Evolutionary conservation across 805 yeast species (phyloP), one percentile per base, ranked within the genome.

Genomic region (Schwanniomyces sp.): DNA sequence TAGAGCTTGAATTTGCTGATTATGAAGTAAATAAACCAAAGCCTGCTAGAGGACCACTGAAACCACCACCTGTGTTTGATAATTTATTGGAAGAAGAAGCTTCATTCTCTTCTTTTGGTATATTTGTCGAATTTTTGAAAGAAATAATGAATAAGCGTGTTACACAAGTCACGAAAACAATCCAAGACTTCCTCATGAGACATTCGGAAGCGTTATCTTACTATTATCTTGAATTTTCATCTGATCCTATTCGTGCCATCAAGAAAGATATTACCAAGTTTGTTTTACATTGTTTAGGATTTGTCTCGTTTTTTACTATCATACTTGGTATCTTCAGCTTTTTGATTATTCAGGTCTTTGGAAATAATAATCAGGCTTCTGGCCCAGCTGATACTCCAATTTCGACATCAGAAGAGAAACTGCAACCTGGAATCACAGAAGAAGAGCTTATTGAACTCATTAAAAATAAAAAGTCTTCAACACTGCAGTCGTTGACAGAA

Each of bases 211-310:
- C 27, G 17, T 66, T 72, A 17, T 57, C 63, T 39, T 63, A 58
- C 17, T 72, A 66, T 54, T 56, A 76, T 52, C 53, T 49, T 25
- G 78, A 72, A 18, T 70, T 82, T 54, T 51, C 67, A 36, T 54
- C 51, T 5, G 73, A 74, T 46, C 88, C 88, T 24, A 48, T 74
- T 14, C 56, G 54, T 11, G 72, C 81, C 1, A 53, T 82, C 24
- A 50, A 67, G 25, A 59, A 64, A 18, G 71, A 78, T 51, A 86
- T 86, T 2, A 63, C 73, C 38, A 81, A 78, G 53, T 80, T 80
- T 42, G 67, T 78, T 14, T 58, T 75, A 28, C 81, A 79, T 56
- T 67, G 79, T 25, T 66, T 73, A 12, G 64, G 69, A 14, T 62
- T 77, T 38, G 63, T 80, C 14, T 50, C 72, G 12, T 46, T 66